Percentiles rank a stretch among this genome's conserved stretches.
These are phyloP conservation scores for Trichoderma orchidacearum DNA, from an alignment of 495 filamentous ascomycete species.

Conservation along the genomic window DNA sequence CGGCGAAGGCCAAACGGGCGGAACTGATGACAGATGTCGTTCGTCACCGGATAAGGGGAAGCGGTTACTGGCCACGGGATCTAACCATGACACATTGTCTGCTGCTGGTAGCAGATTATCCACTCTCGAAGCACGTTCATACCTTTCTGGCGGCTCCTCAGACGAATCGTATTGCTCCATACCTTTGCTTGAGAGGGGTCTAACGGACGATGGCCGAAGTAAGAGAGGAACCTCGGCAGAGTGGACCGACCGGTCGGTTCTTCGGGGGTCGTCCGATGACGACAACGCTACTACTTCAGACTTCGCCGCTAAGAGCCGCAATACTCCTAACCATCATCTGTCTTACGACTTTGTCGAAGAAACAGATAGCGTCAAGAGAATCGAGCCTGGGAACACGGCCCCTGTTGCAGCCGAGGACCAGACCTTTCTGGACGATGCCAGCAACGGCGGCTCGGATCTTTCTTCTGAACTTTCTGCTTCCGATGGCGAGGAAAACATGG, in stretches of 20 bases:
- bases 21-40: neutral
- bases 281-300: slow-evolving; percentile 11
- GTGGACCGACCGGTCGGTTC: slow-evolving; percentile 32
- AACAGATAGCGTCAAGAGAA: slow-evolving; percentile 27
- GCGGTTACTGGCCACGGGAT: neutral
- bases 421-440: slow-evolving; percentile 54
- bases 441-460: slow-evolving; percentile 58
- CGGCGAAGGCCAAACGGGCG: neutral
- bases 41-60: neutral
- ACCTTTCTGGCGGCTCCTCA: slow-evolving; percentile 34
- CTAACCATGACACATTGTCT: neutral
- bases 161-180: slow-evolving; percentile 58
- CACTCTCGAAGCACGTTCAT: slow-evolving; percentile 14
- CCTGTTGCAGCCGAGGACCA: slow-evolving; percentile 20
- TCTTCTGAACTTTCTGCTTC: slow-evolving; percentile 64
- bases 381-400: slow-evolving; percentile 13
- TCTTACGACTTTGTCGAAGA: slow-evolving; percentile 36
- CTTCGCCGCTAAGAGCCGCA: slow-evolving; percentile 9
- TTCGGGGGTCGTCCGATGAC: slow-evolving; percentile 14
- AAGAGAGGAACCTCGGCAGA: slow-evolving; percentile 21
- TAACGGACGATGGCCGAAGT: slow-evolving; percentile 42
- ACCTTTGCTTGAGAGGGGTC: slow-evolving; percentile 59
- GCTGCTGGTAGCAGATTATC: neutral
- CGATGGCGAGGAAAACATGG: slow-evolving; percentile 40
- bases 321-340: slow-evolving; percentile 8